Base-by-base conservation (phyloP, 352 stramenopile genomes). In the Globisporangium emineosum region DNA sequence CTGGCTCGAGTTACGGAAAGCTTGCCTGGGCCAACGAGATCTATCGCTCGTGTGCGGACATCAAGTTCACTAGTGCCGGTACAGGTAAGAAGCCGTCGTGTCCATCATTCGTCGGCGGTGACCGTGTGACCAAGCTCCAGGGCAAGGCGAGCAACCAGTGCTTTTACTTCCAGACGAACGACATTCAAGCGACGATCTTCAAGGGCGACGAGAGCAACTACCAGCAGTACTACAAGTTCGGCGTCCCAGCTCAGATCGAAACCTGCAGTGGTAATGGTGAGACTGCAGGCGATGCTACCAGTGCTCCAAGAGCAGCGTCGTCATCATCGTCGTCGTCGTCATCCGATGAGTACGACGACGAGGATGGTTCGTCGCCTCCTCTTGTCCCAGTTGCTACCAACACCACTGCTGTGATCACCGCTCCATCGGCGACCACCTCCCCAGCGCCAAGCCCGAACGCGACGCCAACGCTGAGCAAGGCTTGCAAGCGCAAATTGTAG, bases 111-210 rank as follows among this genome's bases (percentile, higher is more conserved):
- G 67, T 78, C 13, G 79, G 79, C 1, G 79, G 79, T 6, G 79
- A 88, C 62, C 75, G 79, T 21, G 73, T 83, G 55, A 81, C 75
- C 3, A 71, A 70, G 35, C 69, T 83, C 23, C 66, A 83, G n/a
- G 64, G 71, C 56, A 67, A 74, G 58, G 55, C 43, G n/a, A 61
- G 45, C 29, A 59, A 79, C 51, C 45, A 83, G 70, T 88, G 79
- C 42, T 88, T 79, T 53, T 88, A 88, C 75, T 88, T 81, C 62
- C 62, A 83, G 63, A 73, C 70, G 0, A 82, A 78, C 45, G 78
- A 77, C 30, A 61, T 88, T 6, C 63, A 67, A 32, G 70, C 70
- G 17, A 63, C 69, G 37, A 63, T 71, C 33, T 72, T 77, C 67
- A 77, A 81, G 32, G 73, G 74, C 19, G 65, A 71, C 29, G 62